Percentiles rank a stretch among this genome's conserved stretches.
Conservation (phyloP, 495 filamentous ascomycete species). For the Cercophora newfieldiana region DNA sequence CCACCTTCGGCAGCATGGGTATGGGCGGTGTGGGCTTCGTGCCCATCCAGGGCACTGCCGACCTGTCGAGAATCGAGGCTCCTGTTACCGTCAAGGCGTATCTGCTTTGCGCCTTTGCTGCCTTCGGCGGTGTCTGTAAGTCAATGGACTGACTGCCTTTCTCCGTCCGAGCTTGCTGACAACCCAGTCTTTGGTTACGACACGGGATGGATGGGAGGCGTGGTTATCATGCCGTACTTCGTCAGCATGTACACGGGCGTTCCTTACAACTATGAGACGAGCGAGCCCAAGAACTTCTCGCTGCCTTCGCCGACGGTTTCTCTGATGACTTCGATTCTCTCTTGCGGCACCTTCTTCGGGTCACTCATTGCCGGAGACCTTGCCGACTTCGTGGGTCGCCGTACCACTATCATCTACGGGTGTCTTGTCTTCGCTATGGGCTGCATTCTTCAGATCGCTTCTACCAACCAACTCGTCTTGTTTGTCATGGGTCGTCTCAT, state of each 20-base stretch:
- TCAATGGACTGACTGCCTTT: background rate
- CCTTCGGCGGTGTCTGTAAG: constrained; percentile 62
- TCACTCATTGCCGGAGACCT: constrained; percentile 68
- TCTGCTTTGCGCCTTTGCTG: constrained; percentile 64
- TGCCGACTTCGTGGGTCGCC: constrained; percentile 68
- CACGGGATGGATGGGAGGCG: constrained; percentile 64
- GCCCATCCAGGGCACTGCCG: constrained; percentile 37
- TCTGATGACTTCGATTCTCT: constrained; percentile 72
- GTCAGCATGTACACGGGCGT: constrained; percentile 64
- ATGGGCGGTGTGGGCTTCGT: constrained; percentile 27
- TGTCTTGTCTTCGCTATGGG: constrained; percentile 65
- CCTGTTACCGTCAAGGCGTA: constrained; percentile 66
- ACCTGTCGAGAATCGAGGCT: constrained; percentile 59
- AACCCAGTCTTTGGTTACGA: constrained; percentile 60
- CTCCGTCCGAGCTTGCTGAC: constrained; percentile 7
- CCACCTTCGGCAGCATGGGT: background rate
- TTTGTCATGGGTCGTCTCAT: constrained; percentile 68
- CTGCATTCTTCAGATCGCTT: constrained; percentile 58
- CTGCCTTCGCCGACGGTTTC: constrained; percentile 51
- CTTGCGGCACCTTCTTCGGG: constrained; percentile 74
- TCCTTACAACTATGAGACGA: constrained; percentile 55
- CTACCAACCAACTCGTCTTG: constrained; percentile 37
- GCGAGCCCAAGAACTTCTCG: constrained; percentile 26
- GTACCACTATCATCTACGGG: constrained; percentile 64
- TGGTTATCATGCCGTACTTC: constrained; percentile 56